phyloP scores from a whole-genome alignment of 257 asterid genomes.

The Solanum chilense region DNA sequence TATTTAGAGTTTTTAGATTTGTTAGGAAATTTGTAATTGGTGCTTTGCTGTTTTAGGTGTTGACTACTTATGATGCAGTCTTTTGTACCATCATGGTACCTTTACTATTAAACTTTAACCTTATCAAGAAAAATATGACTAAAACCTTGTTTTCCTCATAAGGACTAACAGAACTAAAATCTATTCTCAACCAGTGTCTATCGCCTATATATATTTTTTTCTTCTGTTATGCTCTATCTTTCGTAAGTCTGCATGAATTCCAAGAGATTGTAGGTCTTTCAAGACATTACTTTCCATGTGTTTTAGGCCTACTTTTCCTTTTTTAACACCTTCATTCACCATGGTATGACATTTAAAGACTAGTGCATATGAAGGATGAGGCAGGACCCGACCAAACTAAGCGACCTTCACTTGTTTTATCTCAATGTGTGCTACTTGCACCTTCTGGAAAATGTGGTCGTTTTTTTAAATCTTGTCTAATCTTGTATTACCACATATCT shows the following conservation, averaged over 20 bases:
- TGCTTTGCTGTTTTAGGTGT: background rate
- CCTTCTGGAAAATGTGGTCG: background rate
- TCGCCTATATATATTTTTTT: background rate
- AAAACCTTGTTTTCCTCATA: background rate
- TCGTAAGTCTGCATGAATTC: background rate
- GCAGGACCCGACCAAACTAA: background rate
- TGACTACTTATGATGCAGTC: background rate
- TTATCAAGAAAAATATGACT: background rate
- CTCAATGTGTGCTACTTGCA: background rate
- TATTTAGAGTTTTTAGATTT: background rate
- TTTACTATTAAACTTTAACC: background rate
- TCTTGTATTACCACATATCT: background rate
- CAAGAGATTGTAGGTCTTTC: background rate
- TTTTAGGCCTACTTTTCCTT: background rate
- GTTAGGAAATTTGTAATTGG: background rate
- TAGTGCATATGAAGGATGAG: background rate
- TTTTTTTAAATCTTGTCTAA: background rate
- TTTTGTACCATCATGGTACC: background rate
- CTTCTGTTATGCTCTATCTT: background rate
- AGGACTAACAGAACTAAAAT: background rate
- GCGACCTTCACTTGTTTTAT: background rate
- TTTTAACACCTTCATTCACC: background rate
- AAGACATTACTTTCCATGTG: background rate
- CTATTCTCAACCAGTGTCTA: background rate
- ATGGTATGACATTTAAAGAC: background rate